These are phyloP conservation scores for Leccinum pellstonianum DNA, from an alignment of 768 basidiomycete genomes.

Conservation along the genomic window DNA sequence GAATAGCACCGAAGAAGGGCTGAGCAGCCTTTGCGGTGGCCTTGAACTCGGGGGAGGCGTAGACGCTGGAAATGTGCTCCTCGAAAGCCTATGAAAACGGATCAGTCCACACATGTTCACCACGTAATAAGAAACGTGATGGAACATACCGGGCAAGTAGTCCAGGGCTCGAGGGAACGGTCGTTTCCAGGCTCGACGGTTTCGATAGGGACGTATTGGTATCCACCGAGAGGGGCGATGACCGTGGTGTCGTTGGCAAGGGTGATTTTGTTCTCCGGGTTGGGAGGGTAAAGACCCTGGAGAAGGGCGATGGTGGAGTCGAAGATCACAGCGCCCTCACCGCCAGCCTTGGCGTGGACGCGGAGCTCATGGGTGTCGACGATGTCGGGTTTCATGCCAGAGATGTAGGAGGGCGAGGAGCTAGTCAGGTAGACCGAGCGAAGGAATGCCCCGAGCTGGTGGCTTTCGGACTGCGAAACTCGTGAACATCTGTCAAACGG, in stretches of 20 bases:
- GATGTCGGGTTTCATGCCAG: constrained; percentile 62
- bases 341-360: constrained; percentile 78
- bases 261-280: constrained; percentile 61
- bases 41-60: constrained; percentile 67
- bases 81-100: constrained; percentile 52
- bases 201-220: constrained; percentile 87
- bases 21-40: constrained; percentile 51
- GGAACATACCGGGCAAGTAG: constrained; percentile 49
- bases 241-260: constrained; percentile 78
- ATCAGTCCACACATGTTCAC: constrained; percentile 11
- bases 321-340: constrained; percentile 83
- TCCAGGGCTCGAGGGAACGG: constrained; percentile 82
- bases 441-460: constrained; percentile 59
- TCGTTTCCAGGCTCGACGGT: constrained; percentile 85
- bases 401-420: constrained; percentile 67
- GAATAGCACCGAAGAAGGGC: constrained; percentile 63
- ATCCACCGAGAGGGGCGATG: constrained; percentile 73
- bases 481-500: not conserved
- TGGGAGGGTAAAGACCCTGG: constrained; percentile 88
- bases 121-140: not conserved
- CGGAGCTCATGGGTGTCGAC: constrained; percentile 73
- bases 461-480: constrained; percentile 56
- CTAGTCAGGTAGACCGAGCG: constrained; percentile 66
- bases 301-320: constrained; percentile 83
- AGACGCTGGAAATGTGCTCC: constrained; percentile 59